Evolutionary conservation across 345 rosid species (phyloP), one percentile per base, ranked within the genome.

Genomic region (Sonneratia alba): DNA sequence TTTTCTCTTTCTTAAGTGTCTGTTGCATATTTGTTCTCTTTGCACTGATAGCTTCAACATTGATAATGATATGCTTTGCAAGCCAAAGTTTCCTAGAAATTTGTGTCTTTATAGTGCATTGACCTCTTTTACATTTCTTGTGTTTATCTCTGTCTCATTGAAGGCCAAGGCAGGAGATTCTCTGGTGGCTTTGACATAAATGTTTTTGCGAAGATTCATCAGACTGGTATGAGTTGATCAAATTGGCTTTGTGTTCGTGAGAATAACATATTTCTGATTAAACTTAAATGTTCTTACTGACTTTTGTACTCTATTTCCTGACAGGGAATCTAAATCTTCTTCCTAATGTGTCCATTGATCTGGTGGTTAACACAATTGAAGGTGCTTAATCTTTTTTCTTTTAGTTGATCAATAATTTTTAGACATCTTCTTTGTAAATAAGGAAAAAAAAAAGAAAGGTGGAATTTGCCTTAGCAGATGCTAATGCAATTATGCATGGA

Each of bases 131-230:
- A 62, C 18, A 62, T 7, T 53, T 43, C 40, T 5, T 37, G 67
- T 75, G 40, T 12, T 16, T 53, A 75, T 37, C 36, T 10, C 64
- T 66, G 67, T 73, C 73, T 10, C 34, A 36, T 72, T 77, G 83
- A 79, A 94, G 98, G 98, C 71, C 84, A 88, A 47, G 82, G 86
- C 71, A 91, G 96, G 76, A 90, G 89, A 80, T 94, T 91, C 79
- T 93, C 91, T 0, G 98, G 95, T 64, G 98, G 98, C 40, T 93
- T 93, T 36, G 98, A 93, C 69, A 88, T 93, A 77, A 87, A 84
- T 81, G 97, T 91, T 62, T 89, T 93, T 78, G 80, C 78, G 80
- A 81, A 88, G 82, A 79, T 91, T 79, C 97, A 94, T 36, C 77
- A 73, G 80, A 81, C 84, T 69, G 96, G 98, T 94, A 87, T 70